phyloP scores from a whole-genome alignment of 2,329 filamentous ascomycete species.

The Stachybotrys chartarum region DNA sequence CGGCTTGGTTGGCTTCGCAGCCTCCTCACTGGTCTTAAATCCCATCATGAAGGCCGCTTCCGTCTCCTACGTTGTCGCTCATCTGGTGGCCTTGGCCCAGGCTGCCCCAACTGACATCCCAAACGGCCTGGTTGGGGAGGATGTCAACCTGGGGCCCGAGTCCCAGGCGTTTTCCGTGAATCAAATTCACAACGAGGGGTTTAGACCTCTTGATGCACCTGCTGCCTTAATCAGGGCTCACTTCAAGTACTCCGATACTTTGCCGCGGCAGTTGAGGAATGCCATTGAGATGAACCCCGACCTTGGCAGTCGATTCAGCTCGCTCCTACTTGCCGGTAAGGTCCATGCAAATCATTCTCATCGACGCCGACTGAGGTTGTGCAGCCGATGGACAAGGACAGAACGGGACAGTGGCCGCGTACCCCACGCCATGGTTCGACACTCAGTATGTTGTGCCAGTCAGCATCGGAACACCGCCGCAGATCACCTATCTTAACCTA shows the following conservation, averaged over 20 bases:
- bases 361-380: not conserved
- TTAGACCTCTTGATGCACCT: slow-evolving; percentile 22
- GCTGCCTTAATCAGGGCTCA: slow-evolving; percentile 22
- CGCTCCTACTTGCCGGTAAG: not conserved
- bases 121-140: not conserved
- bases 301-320: slow-evolving; percentile 15
- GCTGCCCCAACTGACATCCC: not conserved
- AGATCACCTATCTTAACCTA: slow-evolving; percentile 58
- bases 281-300: slow-evolving; percentile 14
- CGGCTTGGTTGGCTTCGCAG: not conserved
- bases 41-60: slow-evolving; percentile 5
- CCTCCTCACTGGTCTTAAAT: not conserved
- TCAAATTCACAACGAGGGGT: slow-evolving; percentile 26
- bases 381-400: not conserved
- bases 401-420: slow-evolving; percentile 15
- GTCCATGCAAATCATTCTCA: not conserved
- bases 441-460: slow-evolving; percentile 55
- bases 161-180: slow-evolving; percentile 17
- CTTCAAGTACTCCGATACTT: slow-evolving; percentile 26
- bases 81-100: not conserved
- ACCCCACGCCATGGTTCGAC: slow-evolving; percentile 33
- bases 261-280: slow-evolving; percentile 18
- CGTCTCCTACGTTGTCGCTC: not conserved
- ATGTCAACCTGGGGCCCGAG: not conserved
- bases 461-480: slow-evolving; percentile 48